Conservation (phyloP, 208 protist species). For the Zelonia costaricensis region DNA sequence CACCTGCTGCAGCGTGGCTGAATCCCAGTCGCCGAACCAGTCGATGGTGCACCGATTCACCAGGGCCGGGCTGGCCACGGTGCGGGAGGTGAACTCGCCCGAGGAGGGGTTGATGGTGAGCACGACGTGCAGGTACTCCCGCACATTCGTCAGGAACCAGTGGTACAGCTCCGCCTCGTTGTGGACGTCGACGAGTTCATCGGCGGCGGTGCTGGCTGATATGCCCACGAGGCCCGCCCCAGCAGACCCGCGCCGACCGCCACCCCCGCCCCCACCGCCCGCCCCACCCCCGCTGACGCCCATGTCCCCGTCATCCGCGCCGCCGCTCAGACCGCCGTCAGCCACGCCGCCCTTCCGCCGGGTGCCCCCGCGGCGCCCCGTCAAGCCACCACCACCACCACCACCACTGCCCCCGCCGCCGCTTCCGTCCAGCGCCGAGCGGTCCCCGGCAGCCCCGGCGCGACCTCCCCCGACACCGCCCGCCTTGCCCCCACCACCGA, state of each 20-base stretch:
- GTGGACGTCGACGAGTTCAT: conserved; percentile 71
- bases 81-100: conserved; percentile 94
- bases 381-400: no score
- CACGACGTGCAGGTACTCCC: conserved; percentile 98
- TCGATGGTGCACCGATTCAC: conserved; percentile 99
- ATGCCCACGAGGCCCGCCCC: conserved; percentile 2
- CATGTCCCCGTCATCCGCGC: neutral
- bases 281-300: neutral
- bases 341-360: no score
- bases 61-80: conserved; percentile 97
- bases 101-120: conserved; percentile 99
- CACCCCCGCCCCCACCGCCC: conserved; percentile 1
- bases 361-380: no score
- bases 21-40: conserved; percentile 99
- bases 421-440: neutral
- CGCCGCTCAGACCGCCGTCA: neutral
- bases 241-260: neutral
- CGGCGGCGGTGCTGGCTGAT: conserved; percentile 12
- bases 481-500: neutral
- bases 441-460: conserved; percentile 2
- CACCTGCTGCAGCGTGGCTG: conserved; percentile 94
- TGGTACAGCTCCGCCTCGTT: conserved; percentile 95
- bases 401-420: no score
- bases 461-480: neutral
- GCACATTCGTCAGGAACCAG: conserved; percentile 97